Evolutionary conservation across 1,284 basidiomycete species (phyloP), one percentile per base, ranked within the genome.

Genomic region (Schizophyllum amplum): DNA sequence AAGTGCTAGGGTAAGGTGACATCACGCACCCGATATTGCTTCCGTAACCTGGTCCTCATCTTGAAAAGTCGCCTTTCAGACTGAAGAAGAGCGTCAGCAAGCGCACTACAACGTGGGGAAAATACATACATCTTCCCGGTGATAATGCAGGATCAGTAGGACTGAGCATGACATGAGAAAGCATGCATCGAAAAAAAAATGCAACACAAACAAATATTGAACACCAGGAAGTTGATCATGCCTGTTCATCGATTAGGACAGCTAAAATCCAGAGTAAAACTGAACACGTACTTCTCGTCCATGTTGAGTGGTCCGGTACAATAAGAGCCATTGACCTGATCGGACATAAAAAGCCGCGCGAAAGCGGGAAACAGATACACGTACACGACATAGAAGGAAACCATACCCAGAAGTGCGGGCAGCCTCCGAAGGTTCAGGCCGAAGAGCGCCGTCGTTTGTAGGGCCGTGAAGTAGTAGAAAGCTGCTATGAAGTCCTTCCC

Each of bases 401-500:
- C 52, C 0, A 83, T 80, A 6, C 84, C 86, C 26, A 83, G 55
- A 50, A 84, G 71, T 1, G 86, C 85, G n/a, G 82, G 78, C 47
- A 88, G 69, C 21, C 92, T 77, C 58, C 85, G 81, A 63, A 87
- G 72, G 62, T 84, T 82, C 55, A 94, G 68, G 2, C 88, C 90
- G 65, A 94, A 90, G 7, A 94, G 69, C 1, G 83, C 89, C 47
- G 94, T 82, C 0, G 84, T 85, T 64, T 90, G 90, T 22, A 90
- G 69, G 11, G 83, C 89, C 57, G 70, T 68, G n/a, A 74, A 79
- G 62, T 74, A 90, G 75, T 86, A 90, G 64, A 89, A 86, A 24
- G 76, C 73, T 27, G 74, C 77, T 52, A 87, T 65, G 62, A 83
- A 87, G 66, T 87, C 83, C 59, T 81, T 81, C 6, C 61, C 67